Conservation (phyloP, 2,329 filamentous ascomycete genomes). For the Sporothrix phasma region DNA sequence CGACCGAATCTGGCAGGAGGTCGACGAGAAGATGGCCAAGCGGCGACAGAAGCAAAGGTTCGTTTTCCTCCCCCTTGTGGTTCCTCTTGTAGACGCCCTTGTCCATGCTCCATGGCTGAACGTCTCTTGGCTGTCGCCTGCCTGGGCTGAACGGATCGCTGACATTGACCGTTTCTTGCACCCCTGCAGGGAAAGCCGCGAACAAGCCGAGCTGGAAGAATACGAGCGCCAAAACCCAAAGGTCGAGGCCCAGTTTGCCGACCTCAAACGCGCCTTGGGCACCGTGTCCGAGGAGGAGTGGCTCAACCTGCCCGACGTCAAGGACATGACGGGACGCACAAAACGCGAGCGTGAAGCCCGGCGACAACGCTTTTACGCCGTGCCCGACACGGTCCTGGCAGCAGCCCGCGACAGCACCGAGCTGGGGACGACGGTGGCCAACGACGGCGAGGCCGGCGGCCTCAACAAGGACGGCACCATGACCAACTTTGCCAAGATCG, state of each 20-base stretch:
- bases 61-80: slow-evolving; percentile 39
- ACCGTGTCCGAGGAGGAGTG: slow-evolving; percentile 91
- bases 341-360: slow-evolving; percentile 73
- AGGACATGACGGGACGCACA: slow-evolving; percentile 92
- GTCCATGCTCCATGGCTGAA: too few species aligned
- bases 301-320: slow-evolving; percentile 90
- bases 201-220: slow-evolving; percentile 81
- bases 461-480: slow-evolving; percentile 67
- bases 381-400: slow-evolving; percentile 89
- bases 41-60: slow-evolving; percentile 79
- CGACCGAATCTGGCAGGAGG: slow-evolving; percentile 87
- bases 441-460: slow-evolving; percentile 49
- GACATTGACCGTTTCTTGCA: slow-evolving; percentile 34
- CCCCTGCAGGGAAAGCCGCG: slow-evolving; percentile 82
- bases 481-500: slow-evolving; percentile 97
- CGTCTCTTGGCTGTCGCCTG: too few species aligned
- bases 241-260: slow-evolving; percentile 95
- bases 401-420: slow-evolving; percentile 72
- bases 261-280: slow-evolving; percentile 81
- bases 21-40: slow-evolving; percentile 95
- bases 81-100: too few species aligned
- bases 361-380: slow-evolving; percentile 83
- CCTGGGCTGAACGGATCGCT: slow-evolving; percentile 64
- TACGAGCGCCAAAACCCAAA: slow-evolving; percentile 97
- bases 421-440: slow-evolving; percentile 78